These are phyloP conservation scores for Hamigera avellanea DNA, from an alignment of 495 filamentous ascomycete species.

Conservation along the genomic window DNA sequence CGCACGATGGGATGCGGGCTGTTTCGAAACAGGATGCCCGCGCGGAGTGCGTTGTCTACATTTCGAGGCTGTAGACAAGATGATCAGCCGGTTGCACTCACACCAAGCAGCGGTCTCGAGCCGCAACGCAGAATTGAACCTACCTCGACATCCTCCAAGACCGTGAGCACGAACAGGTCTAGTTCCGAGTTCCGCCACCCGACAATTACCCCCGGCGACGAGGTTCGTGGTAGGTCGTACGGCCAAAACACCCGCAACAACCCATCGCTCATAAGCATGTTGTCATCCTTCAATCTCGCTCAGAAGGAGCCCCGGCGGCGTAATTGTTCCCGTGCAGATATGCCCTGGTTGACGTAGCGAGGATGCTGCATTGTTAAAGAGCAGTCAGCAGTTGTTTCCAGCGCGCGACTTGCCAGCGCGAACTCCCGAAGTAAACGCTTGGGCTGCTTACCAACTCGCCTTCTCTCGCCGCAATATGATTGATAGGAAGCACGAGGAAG, in stretches of 20 bases:
- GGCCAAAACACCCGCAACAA: conserved; percentile 98
- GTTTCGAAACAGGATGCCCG: conserved; percentile 73
- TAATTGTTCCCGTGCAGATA: conserved; percentile 92
- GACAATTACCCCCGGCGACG: conserved; percentile 71
- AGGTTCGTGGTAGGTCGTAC: conserved; percentile 64
- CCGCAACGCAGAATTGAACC: conserved; percentile 1
- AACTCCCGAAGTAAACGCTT: not conserved
- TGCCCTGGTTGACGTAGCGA: conserved; percentile 64
- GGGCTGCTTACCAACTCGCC: conserved; percentile 38
- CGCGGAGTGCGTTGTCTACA: conserved; percentile 78
- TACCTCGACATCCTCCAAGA: conserved; percentile 88
- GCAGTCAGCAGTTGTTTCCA: conserved; percentile 5
- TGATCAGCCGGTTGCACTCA: not conserved
- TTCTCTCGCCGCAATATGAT: conserved; percentile 59
- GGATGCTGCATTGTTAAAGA: conserved; percentile 53
- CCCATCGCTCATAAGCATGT: conserved; percentile 70
- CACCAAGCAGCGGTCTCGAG: not conserved
- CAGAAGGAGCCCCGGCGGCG: conserved; percentile 91
- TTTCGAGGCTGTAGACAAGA: conserved; percentile 41
- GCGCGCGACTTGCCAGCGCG: not conserved
- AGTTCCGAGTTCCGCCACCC: conserved; percentile 90
- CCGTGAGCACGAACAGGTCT: conserved; percentile 80
- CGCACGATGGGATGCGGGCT: conserved; percentile 69
- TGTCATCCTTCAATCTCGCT: conserved; percentile 59
- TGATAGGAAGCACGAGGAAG: conserved; percentile 60